Evolutionary conservation across 2,329 filamentous ascomycete genomes (phyloP).

Genomic region (Trichoderma harzianum): DNA sequence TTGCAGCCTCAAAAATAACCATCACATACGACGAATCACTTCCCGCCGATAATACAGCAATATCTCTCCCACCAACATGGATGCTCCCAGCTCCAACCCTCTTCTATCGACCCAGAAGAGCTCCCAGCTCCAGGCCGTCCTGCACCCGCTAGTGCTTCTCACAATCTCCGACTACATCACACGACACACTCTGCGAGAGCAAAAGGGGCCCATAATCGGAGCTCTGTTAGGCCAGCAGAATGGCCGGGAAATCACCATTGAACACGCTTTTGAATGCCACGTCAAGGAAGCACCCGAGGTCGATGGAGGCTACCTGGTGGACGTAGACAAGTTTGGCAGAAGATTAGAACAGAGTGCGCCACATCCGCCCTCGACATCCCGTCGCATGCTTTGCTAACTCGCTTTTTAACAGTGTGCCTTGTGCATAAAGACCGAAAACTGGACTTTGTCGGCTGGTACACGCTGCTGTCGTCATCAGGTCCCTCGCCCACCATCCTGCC

Average conservation of each 20-base stretch:
- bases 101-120: slow-evolving; percentile 65
- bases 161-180: slow-evolving; percentile 97
- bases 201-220: slow-evolving; percentile 74
- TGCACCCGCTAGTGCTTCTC: slow-evolving; percentile 92
- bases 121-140: slow-evolving; percentile 73
- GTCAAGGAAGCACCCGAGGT: slow-evolving; percentile 41
- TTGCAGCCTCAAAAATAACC: background rate
- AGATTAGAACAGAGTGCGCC: slow-evolving; percentile 79
- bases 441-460: slow-evolving; percentile 91
- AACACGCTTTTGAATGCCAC: slow-evolving; percentile 87
- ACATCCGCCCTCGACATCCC: background rate
- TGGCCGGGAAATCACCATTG: slow-evolving; percentile 84
- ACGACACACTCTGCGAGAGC: slow-evolving; percentile 75
- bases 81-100: slow-evolving; percentile 46
- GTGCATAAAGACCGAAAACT: slow-evolving; percentile 83
- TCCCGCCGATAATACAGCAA: background rate
- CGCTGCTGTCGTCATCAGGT: slow-evolving; percentile 68
- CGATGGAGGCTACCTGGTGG: slow-evolving; percentile 59
- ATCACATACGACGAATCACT: background rate
- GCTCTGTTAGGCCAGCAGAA: slow-evolving; percentile 89
- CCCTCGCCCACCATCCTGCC: slow-evolving; percentile 67
- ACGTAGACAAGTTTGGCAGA: slow-evolving; percentile 68
- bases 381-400: background rate
- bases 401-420: slow-evolving; percentile 65
- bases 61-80: slow-evolving; percentile 42